Evolutionary conservation across 441 rosid genomes (phyloP).

Genomic region (Geranium incanum): DNA sequence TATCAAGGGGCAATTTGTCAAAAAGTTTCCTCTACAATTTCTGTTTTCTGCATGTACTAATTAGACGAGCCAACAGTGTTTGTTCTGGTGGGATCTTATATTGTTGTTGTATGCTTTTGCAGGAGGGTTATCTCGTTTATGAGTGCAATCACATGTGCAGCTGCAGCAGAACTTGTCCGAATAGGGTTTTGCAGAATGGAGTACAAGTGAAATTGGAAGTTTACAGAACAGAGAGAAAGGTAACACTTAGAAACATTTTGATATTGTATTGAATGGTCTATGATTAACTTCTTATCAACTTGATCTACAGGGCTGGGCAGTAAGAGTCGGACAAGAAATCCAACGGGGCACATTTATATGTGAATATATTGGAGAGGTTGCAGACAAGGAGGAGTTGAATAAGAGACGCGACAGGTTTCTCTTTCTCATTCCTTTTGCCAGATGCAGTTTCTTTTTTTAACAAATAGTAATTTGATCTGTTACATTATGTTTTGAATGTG

Average conservation of each 20-base stretch:
- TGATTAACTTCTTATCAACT: conserved; percentile 9
- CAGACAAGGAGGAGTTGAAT: conserved; percentile 60
- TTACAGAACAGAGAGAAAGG: conserved; percentile 75
- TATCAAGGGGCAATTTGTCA: conserved; percentile 1
- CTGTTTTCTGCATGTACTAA: not conserved
- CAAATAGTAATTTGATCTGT: conserved; percentile 1
- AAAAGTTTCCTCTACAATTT: not conserved
- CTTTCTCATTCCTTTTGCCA: conserved; percentile 20
- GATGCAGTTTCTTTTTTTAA: conserved; percentile 10
- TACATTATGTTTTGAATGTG: conserved; percentile 12
- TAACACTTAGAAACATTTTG: conserved; percentile 25
- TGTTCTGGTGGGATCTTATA: not conserved
- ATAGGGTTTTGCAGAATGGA: conserved; percentile 93
- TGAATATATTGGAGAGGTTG: conserved; percentile 77
- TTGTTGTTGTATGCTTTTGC: conserved; percentile 24
- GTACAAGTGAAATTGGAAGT: conserved; percentile 66
- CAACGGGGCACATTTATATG: conserved; percentile 80
- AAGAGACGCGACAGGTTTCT: conserved; percentile 62
- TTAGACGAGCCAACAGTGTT: conserved; percentile 5
- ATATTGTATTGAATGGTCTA: conserved; percentile 14
- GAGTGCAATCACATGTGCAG: conserved; percentile 84
- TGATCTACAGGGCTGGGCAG: conserved; percentile 81
- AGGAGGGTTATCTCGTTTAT: conserved; percentile 98
- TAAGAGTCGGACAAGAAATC: conserved; percentile 82
- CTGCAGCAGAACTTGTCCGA: conserved; percentile 70